Conservation (phyloP, 371 early-diverging fungal species). For the Amoeboaphelidium occidentale region DNA sequence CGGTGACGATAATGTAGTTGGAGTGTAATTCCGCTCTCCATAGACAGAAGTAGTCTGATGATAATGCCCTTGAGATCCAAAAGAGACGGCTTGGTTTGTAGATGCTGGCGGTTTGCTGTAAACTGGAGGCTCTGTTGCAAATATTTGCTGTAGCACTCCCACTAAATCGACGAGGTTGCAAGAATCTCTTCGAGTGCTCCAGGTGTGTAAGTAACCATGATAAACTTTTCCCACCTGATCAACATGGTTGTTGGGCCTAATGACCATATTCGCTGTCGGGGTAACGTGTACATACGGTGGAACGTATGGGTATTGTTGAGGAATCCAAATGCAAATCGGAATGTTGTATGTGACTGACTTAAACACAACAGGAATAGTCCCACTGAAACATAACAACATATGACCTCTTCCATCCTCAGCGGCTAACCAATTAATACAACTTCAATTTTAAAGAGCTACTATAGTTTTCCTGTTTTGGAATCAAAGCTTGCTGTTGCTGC, state of each 20-base stretch:
- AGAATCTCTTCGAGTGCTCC: too few species aligned
- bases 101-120: conserved; percentile 29
- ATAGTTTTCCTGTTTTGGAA: too few species aligned
- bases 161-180: conserved; percentile 33
- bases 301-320: conserved; percentile 45
- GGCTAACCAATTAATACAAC: too few species aligned
- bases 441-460: too few species aligned
- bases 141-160: conserved; percentile 36
- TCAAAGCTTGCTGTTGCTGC: too few species aligned
- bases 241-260: conserved; percentile 51
- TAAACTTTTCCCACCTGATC: conserved; percentile 57
- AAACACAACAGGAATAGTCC: conserved; percentile 64
- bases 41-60: too few species aligned
- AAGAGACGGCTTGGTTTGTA: too few species aligned
- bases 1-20: too few species aligned
- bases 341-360: conserved; percentile 65
- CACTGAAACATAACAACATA: conserved; percentile 45
- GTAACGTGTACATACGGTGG: conserved; percentile 63
- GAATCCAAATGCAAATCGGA: conserved; percentile 68
- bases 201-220: too few species aligned
- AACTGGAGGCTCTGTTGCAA: conserved; percentile 51
- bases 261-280: conserved; percentile 64
- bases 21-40: too few species aligned
- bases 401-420: conserved; percentile 45
- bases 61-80: too few species aligned